Conservation (phyloP, 352 stramenopile genomes). For the Globisporangium ultimum region DNA sequence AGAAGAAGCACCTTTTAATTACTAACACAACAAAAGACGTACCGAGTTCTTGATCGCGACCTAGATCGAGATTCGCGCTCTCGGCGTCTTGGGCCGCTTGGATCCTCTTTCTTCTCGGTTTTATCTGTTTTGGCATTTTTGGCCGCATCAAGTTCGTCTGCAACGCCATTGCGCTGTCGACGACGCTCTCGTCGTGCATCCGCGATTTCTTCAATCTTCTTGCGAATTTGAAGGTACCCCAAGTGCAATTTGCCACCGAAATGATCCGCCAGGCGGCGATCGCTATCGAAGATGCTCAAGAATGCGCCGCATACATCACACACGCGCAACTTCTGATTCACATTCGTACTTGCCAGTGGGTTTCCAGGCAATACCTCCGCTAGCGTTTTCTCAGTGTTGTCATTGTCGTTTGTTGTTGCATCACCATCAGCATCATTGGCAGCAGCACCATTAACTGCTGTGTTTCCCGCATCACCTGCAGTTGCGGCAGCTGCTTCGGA, state of each 20-base stretch:
- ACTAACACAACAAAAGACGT: background rate
- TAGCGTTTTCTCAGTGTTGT: slow-evolving; percentile 15
- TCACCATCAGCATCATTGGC: background rate
- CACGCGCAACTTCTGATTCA: slow-evolving; percentile 85
- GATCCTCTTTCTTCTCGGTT: slow-evolving; percentile 4
- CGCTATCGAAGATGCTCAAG: slow-evolving; percentile 91
- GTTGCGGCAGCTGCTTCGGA: slow-evolving; percentile 8
- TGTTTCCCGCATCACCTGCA: too few relatives aligned
- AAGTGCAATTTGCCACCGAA: slow-evolving; percentile 91
- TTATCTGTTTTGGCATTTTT: slow-evolving; percentile 4
- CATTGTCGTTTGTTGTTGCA: slow-evolving; percentile 6
- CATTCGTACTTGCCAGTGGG: slow-evolving; percentile 27
- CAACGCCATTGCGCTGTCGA: slow-evolving; percentile 10
- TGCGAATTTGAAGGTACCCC: slow-evolving; percentile 86
- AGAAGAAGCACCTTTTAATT: too few relatives aligned
- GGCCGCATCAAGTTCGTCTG: slow-evolving; percentile 3
- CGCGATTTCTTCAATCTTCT: slow-evolving; percentile 77
- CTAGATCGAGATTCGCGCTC: slow-evolving; percentile 19
- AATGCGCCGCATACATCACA: slow-evolving; percentile 91
- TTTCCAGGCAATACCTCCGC: slow-evolving; percentile 12
- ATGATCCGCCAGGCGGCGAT: slow-evolving; percentile 85
- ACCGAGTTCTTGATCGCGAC: slow-evolving; percentile 20
- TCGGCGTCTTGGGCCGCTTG: slow-evolving; percentile 1
- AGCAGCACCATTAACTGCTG: background rate
- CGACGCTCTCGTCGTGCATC: slow-evolving; percentile 28